A percentile compares a stretch with the other conserved stretches of the same genome.
Conservation (phyloP, 495 filamentous ascomycete species). For the Penicillium canescens region DNA sequence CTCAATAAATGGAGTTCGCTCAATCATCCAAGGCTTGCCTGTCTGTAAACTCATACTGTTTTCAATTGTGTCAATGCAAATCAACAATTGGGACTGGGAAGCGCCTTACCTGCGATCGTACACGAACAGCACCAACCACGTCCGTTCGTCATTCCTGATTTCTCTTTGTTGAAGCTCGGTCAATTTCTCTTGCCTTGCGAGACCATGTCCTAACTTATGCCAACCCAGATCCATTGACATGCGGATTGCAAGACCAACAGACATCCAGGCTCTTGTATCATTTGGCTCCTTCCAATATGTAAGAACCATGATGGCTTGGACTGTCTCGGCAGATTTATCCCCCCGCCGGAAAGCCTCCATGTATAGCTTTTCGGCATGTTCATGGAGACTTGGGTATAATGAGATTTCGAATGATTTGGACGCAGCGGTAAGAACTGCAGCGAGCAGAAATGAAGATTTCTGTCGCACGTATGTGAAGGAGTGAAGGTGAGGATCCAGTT, state of each 20-base stretch:
- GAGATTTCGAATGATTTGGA: slow-evolving; percentile 23
- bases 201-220: slow-evolving; percentile 13
- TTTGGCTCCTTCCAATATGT: slow-evolving; percentile 29
- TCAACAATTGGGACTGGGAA: background rate
- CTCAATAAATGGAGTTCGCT: slow-evolving; percentile 19
- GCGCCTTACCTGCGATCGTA: slow-evolving; percentile 24
- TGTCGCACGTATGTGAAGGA: slow-evolving; percentile 21
- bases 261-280: slow-evolving; percentile 24
- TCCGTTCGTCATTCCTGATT: slow-evolving; percentile 20
- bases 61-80: background rate
- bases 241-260: slow-evolving; percentile 22
- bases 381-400: slow-evolving; percentile 13
- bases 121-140: slow-evolving; percentile 26
- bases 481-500: slow-evolving; percentile 23
- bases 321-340: slow-evolving; percentile 19
- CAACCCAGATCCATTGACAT: slow-evolving; percentile 26
- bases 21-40: slow-evolving; percentile 30
- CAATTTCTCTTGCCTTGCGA: background rate
- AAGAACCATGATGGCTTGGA: slow-evolving; percentile 18
- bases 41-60: slow-evolving; percentile 23
- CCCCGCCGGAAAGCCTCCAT: slow-evolving; percentile 15
- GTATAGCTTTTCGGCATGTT: slow-evolving; percentile 20
- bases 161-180: slow-evolving; percentile 10
- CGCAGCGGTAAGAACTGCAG: slow-evolving; percentile 17
- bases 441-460: slow-evolving; percentile 21